Evolutionary conservation across 2,329 filamentous ascomycete genomes (phyloP).

Genomic region (Beauveria sp.): DNA sequence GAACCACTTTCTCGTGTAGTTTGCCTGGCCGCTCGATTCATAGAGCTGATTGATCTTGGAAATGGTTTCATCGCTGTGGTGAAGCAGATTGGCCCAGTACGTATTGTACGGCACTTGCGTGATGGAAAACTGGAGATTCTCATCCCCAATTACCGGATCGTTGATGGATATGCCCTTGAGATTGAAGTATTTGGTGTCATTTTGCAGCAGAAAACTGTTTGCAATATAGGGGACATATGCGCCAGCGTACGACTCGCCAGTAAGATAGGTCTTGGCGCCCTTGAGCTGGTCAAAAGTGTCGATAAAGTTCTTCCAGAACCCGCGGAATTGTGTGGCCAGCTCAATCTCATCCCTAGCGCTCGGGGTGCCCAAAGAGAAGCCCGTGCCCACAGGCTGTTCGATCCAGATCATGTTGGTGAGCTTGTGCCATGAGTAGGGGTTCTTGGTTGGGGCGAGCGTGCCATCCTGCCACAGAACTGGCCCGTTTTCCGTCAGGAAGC

Average conservation of each 20-base stretch:
- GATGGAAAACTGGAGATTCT: slow-evolving; percentile 35
- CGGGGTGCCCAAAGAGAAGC: slow-evolving; percentile 58
- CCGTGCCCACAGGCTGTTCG: slow-evolving; percentile 60
- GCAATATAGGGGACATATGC: slow-evolving; percentile 65
- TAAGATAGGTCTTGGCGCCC: slow-evolving; percentile 58
- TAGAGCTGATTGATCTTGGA: slow-evolving; percentile 43
- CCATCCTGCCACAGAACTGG: slow-evolving; percentile 66
- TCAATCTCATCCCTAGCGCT: slow-evolving; percentile 58
- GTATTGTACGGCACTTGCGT: slow-evolving; percentile 53
- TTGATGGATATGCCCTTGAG: slow-evolving; percentile 64
- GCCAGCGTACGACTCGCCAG: slow-evolving; percentile 63
- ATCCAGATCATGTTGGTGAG: slow-evolving; percentile 72
- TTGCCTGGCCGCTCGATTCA: slow-evolving; percentile 53
- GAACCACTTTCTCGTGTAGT: slow-evolving; percentile 53
- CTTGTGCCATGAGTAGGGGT: slow-evolving; percentile 65
- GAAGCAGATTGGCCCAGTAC: slow-evolving; percentile 52
- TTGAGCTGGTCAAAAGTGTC: slow-evolving; percentile 53
- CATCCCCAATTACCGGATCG: slow-evolving; percentile 56
- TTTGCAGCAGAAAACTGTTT: slow-evolving; percentile 60
- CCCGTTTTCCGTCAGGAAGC: slow-evolving; percentile 69
- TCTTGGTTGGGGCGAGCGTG: slow-evolving; percentile 55
- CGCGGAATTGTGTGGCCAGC: slow-evolving; percentile 57
- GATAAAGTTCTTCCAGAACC: slow-evolving; percentile 68
- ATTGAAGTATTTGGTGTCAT: slow-evolving; percentile 61
- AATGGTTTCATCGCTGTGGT: slow-evolving; percentile 53